phyloP scores from a whole-genome alignment of 108 stramenopile genomes.

The Skeletonema costatum region DNA sequence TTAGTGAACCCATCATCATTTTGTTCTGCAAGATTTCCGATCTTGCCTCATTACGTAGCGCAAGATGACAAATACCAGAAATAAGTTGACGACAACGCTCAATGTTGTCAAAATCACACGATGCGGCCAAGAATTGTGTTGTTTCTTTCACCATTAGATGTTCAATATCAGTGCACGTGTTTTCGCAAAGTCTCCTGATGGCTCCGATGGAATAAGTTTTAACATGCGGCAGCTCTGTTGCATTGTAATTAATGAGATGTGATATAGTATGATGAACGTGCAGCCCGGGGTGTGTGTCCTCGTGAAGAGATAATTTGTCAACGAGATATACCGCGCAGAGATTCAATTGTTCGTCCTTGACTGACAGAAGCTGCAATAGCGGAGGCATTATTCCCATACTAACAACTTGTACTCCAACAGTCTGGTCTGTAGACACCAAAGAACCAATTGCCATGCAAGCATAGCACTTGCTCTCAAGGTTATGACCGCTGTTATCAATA shows the following conservation, averaged over 20 bases:
- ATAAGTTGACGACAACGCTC: conserved; percentile 77
- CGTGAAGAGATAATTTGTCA: conserved; percentile 64
- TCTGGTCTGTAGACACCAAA: conserved; percentile 33
- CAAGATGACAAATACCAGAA: conserved; percentile 63
- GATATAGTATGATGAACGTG: conserved; percentile 22
- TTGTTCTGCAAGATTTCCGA: conserved; percentile 41
- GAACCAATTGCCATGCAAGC: conserved; percentile 80
- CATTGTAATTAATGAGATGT: conserved; percentile 30
- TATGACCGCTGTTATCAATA: neutral
- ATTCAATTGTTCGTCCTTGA: conserved; percentile 56
- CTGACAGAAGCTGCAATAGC: conserved; percentile 28
- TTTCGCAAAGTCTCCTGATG: conserved; percentile 52
- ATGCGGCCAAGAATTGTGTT: conserved; percentile 30
- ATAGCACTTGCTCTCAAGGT: conserved; percentile 56
- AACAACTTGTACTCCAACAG: conserved; percentile 45
- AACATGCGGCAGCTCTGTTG: conserved; percentile 31
- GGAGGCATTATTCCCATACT: conserved; percentile 25
- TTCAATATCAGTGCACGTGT: conserved; percentile 13
- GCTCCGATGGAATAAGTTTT: conserved; percentile 65
- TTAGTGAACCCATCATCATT: conserved; percentile 46
- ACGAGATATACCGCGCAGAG: conserved; percentile 75
- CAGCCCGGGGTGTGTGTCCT: conserved; percentile 9
- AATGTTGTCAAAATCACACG: conserved; percentile 29
- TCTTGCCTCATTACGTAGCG: conserved; percentile 55
- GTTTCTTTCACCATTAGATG: conserved; percentile 9